Base-by-base conservation (phyloP, 352 stramenopile genomes). In the Saprolegnia parasitica region DNA sequence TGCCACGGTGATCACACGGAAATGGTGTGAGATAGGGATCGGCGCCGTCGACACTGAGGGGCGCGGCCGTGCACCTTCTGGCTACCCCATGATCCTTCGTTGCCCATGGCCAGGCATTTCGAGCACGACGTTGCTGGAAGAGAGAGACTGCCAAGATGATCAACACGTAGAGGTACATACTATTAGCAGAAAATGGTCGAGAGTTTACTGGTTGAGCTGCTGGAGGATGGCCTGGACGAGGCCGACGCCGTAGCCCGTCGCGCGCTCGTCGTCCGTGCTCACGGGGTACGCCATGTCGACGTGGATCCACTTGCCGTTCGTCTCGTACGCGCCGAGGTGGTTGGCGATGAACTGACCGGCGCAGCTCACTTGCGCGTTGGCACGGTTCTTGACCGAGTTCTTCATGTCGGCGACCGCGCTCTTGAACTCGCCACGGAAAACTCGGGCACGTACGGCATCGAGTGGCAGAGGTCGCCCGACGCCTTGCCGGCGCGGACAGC, bases 321-420 rank as follows among this genome's bases (percentile, higher is more conserved):
- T 75, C 70, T 97, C 90, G 65, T 81, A 90, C 6, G 79, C 70
- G 63, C 90, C 84, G 50, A 98, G 73, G 79, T 99, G 93, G 73
- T 93, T 93, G 67, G 87, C 94, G 70, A 99, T 97, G 71, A 98
- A 99, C 76, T 98, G 92, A 24, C 91, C 93, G 10, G 96, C 93
- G 76, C 96, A 98, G 50, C 83, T 96, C 21, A 90, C 84, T 76
- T 98, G 93, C 8, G 82, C 94, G 77, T 98, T 98, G 26, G 77
- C 72, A 45, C 94, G 83, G 77, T 97, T 93, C 76, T 97, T 97
- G 57, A 98, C 95, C 55, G 81, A 96, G 79, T 99, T 99, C 76
- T 99, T 98, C 95, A 98, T 98, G 75, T 99, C 95, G 4, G 96
- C 94, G 23, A 98, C 83, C 20, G 86, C 80, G 72, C 80, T 94